Evolutionary conservation across 169 alveolate genomes (phyloP).

Genomic region (Haemoproteus tartakovskyi): DNA sequence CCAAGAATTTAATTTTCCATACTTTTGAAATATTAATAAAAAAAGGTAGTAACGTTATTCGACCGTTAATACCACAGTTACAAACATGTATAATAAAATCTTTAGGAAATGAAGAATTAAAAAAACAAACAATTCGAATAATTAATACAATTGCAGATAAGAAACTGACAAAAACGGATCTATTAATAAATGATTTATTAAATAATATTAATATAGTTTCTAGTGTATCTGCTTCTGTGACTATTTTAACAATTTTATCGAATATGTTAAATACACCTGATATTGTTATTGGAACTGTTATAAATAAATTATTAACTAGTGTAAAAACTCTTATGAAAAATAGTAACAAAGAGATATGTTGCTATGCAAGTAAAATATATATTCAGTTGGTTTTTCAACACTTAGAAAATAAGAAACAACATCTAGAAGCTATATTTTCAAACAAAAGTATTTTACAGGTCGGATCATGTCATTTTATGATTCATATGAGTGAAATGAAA

Average conservation of each 20-base stretch:
- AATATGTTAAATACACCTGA: constrained; percentile 33
- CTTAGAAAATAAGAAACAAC: constrained; percentile 26
- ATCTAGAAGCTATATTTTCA: constrained; percentile 24
- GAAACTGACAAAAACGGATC: constrained; percentile 54
- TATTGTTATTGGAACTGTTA: constrained; percentile 16
- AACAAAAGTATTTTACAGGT: not conserved
- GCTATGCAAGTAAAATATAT: constrained; percentile 44
- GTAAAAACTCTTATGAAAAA: constrained; percentile 24
- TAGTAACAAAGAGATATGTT: constrained; percentile 27
- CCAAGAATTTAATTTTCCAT: constrained; percentile 39
- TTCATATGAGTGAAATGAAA: constrained; percentile 50
- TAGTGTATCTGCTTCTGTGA: constrained; percentile 21
- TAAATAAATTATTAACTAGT: constrained; percentile 36
- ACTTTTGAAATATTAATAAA: constrained; percentile 51
- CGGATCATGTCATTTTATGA: constrained; percentile 13
- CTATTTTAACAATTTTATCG: constrained; percentile 58
- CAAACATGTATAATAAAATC: constrained; percentile 66
- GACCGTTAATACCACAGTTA: constrained; percentile 57
- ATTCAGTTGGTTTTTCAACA: constrained; percentile 32
- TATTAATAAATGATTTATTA: constrained; percentile 49
- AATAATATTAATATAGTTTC: constrained; percentile 49
- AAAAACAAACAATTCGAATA: constrained; percentile 61
- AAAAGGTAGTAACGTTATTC: constrained; percentile 46
- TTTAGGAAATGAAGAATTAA: constrained; percentile 43
- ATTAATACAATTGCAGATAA: constrained; percentile 57